A percentile compares a stretch with the other conserved stretches of the same genome.
These are phyloP conservation scores for Otatea glauca DNA, from an alignment of 176 grass and related monocot species.

Conservation along the genomic window DNA sequence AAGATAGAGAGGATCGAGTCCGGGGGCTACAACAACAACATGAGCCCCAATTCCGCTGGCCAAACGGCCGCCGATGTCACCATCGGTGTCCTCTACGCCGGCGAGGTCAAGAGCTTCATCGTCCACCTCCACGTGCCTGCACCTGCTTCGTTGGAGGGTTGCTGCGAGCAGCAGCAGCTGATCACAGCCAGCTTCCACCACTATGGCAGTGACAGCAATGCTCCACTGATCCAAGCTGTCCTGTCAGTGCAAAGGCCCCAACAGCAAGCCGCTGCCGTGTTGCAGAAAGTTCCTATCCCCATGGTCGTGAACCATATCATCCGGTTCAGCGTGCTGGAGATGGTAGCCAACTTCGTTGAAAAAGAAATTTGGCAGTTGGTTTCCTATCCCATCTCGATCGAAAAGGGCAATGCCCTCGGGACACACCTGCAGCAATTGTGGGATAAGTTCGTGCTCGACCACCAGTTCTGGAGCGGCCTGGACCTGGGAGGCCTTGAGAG, in stretches of 20 bases:
- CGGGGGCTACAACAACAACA: background rate
- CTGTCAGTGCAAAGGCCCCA: background rate
- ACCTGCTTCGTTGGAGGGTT: background rate
- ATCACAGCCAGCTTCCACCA: background rate
- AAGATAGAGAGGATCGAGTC: background rate
- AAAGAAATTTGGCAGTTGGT: background rate
- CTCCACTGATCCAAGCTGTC: too few species aligned
- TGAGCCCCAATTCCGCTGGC: too few species aligned
- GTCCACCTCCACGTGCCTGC: background rate
- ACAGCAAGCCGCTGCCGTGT: background rate
- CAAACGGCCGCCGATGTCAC: background rate
- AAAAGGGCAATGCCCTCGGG: too few species aligned
- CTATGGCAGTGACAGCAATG: background rate
- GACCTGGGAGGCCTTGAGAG: background rate
- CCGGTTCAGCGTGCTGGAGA: slow-evolving; percentile 2
- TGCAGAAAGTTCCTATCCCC: background rate
- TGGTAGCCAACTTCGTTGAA: background rate
- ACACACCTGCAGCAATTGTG: background rate
- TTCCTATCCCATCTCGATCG: too few species aligned
- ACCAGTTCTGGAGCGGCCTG: slow-evolving; percentile 5
- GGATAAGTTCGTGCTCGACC: background rate
- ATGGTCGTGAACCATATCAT: slow-evolving; percentile 1
- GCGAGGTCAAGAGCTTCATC: slow-evolving; percentile 18
- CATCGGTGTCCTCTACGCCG: background rate
- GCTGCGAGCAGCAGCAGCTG: background rate